Evolutionary conservation across 371 early-diverging fungal species (phyloP).

Genomic region (Smittium mucronatum): DNA sequence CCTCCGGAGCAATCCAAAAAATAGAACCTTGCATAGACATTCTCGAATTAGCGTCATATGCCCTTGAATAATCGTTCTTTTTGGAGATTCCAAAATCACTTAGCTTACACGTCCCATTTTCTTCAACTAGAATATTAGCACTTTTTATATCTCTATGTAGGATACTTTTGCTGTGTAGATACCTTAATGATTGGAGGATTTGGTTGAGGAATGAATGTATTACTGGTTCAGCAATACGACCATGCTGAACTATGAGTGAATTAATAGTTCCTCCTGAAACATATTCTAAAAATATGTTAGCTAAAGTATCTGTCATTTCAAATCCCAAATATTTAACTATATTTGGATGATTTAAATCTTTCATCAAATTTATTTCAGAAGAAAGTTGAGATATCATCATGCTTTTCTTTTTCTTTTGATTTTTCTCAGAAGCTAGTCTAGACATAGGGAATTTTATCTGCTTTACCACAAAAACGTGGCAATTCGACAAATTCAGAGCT

Average conservation of each 20-base stretch:
- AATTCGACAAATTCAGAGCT: constrained; percentile 65
- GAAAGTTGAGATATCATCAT: constrained; percentile 39
- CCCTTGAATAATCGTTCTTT: constrained; percentile 30
- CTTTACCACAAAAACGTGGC: constrained; percentile 91
- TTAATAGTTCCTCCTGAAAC: constrained; percentile 73
- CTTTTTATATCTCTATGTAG: constrained; percentile 94
- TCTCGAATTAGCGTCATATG: constrained; percentile 37
- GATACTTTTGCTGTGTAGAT: constrained; percentile 80
- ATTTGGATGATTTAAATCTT: constrained; percentile 66
- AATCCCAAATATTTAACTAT: constrained; percentile 71
- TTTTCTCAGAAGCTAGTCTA: background rate
- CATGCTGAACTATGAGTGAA: constrained; percentile 50
- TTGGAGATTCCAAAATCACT: constrained; percentile 95
- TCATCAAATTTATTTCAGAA: constrained; percentile 71
- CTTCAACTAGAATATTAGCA: constrained; percentile 78
- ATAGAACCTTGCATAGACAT: constrained; percentile 55
- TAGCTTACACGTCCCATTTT: constrained; percentile 82
- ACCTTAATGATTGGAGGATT: constrained; percentile 70
- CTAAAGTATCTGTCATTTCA: constrained; percentile 42
- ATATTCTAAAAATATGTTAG: constrained; percentile 87
- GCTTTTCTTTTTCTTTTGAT: constrained; percentile 12
- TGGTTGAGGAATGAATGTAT: constrained; percentile 75
- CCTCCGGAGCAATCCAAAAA: constrained; percentile 92
- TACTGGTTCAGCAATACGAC: constrained; percentile 56
- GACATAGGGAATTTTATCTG: constrained; percentile 55